phyloP scores from a whole-genome alignment of 148 eudicot species.

The Mesembryanthemum crystallinum region DNA sequence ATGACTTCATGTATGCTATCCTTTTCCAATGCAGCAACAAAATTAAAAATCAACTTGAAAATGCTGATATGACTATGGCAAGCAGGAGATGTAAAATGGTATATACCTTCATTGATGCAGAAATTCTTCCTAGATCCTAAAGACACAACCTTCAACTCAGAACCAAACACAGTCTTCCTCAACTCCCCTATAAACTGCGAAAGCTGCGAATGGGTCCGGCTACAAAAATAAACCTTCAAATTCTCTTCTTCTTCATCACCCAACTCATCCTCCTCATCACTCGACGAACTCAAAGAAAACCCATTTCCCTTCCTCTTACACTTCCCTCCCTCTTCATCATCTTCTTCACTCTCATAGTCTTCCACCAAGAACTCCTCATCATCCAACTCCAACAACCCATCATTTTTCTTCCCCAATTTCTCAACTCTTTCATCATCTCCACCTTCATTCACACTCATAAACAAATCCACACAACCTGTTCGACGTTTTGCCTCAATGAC shows the following conservation, averaged over 20 bases:
- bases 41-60: neutral
- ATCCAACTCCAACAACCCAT: conserved; percentile 38
- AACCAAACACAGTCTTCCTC: conserved; percentile 79
- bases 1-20: neutral
- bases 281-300: conserved; percentile 52
- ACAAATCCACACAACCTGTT: conserved; percentile 42
- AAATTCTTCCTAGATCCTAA: conserved; percentile 91
- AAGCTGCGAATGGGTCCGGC: conserved; percentile 95
- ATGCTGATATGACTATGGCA: neutral
- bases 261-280: conserved; percentile 62
- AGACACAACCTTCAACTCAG: conserved; percentile 74
- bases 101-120: conserved; percentile 85
- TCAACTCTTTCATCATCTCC: conserved; percentile 8
- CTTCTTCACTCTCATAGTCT: conserved; percentile 81
- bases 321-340: conserved; percentile 47
- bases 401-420: conserved; percentile 27
- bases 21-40: neutral
- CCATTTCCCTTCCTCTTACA: conserved; percentile 60
- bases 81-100: neutral
- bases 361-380: conserved; percentile 79
- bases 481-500: conserved; percentile 31
- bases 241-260: conserved; percentile 37
- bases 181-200: conserved; percentile 89
- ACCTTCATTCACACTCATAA: conserved; percentile 20
- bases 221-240: conserved; percentile 77